Base-by-base conservation (phyloP, 2,329 filamentous ascomycete species). In the Stachybotrys chlorohalonatus region DNA sequence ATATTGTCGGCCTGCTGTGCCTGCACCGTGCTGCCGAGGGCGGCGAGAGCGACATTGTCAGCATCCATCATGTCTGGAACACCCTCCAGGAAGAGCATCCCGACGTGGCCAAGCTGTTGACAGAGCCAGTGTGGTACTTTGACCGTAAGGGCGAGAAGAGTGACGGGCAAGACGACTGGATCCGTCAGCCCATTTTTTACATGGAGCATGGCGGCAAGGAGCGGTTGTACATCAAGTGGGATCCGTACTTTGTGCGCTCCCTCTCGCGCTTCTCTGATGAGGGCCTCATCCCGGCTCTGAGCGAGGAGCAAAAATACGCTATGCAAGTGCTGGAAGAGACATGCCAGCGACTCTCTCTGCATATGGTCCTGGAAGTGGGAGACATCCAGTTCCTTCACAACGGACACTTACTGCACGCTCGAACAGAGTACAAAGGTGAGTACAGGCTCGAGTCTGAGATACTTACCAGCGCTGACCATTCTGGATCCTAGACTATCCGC, bases 361-460 rank as follows among this genome's bases (percentile, higher is more conserved):
- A 95, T 71, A 95, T 95, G 89, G 74, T 94, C 48, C 78, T 95
- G 66, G 89, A 93, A 60, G 82, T 94, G 16, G 90, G 90, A 51
- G 90, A 95, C 64, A 92, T 95, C 58, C 91, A 95, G 71, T 93
- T 95, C 51, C 59, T 95, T 55, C 84, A 84, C 61, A 95, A 95
- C 67, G 80, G 81, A 51, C 90, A 95, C 66, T 79, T 94, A 3
- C 70, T 95, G 51, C 91, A 95, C 67, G 87, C 90, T 0, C 75
- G 90, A 51, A 95, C 90, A 0, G 88, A 80, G 31, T 95, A 95
- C 71, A 88, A 77, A 54, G 68, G 7, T 62, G 58, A 60, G 58
- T 51, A 7, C 5, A 7, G 3, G 3, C 8, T 4, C 7, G 2
- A 1, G 4, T 4, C 6, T 3, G 1, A 0, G 17, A 24, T 24